These are phyloP conservation scores for Nicotiana otophora DNA, from an alignment of 257 asterid species.

Conservation along the genomic window DNA sequence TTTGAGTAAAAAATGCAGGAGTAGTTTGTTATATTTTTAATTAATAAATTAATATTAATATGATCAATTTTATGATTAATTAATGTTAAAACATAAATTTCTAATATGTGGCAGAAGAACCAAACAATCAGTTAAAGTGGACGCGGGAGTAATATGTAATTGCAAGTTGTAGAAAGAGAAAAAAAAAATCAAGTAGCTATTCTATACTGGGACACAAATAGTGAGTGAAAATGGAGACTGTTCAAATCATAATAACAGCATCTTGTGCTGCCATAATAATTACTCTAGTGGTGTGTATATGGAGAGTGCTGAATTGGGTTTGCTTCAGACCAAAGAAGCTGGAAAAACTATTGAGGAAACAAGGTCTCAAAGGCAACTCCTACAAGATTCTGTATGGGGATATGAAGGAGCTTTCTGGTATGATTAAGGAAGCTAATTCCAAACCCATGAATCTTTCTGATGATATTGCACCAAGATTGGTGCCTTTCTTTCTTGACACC, in stretches of 20 bases:
- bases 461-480: slow-evolving; percentile 5
- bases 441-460: slow-evolving; percentile 8
- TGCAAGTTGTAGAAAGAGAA: no score
- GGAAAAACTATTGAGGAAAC: slow-evolving; percentile 10
- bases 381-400: slow-evolving; percentile 26
- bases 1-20: no score
- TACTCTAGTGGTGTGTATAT: slow-evolving; percentile 1
- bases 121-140: no score
- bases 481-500: background rate
- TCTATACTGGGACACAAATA: no score
- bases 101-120: no score
- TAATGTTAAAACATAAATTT: no score
- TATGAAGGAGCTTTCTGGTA: slow-evolving; percentile 1
- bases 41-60: no score
- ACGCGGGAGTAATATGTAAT: no score
- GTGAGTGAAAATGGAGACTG: background rate
- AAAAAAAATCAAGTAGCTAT: no score
- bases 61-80: no score
- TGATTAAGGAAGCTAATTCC: slow-evolving; percentile 3
- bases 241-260: background rate
- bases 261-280: background rate
- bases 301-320: slow-evolving; percentile 10
- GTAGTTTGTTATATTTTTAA: no score
- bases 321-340: slow-evolving; percentile 18
- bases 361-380: slow-evolving; percentile 32